Percentiles rank a stretch among this genome's conserved stretches.
Evolutionary conservation across 2,329 filamentous ascomycete species (phyloP).

Genomic region (Trichoderma atrobrunneum): DNA sequence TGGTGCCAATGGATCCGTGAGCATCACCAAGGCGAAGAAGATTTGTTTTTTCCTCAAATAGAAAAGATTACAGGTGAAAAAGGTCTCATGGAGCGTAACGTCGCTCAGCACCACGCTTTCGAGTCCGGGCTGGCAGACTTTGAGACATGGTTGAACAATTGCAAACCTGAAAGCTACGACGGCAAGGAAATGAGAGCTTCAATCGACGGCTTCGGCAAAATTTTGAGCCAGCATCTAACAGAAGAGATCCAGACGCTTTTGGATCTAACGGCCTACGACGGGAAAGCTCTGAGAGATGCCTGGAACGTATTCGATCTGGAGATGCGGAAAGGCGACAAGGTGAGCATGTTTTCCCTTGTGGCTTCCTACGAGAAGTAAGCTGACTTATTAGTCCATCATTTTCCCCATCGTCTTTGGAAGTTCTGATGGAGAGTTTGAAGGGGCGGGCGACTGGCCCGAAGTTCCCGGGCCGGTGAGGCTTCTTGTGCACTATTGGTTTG

Average conservation of each 20-base stretch:
- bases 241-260: neutral
- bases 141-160: neutral
- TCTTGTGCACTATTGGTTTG: neutral
- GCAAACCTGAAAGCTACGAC: neutral
- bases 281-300: neutral
- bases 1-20: neutral
- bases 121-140: neutral
- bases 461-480: neutral
- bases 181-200: neutral
- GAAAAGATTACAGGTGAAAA: neutral
- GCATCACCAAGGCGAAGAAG: neutral
- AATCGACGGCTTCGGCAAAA: neutral
- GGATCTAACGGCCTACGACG: neutral
- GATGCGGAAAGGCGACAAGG: neutral
- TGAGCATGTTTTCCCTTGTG: neutral
- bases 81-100: neutral
- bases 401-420: neutral
- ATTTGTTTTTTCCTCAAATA: neutral
- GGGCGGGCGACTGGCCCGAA: neutral
- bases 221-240: neutral
- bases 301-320: neutral
- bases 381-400: neutral
- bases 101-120: neutral
- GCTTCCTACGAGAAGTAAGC: neutral
- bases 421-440: neutral